Evolutionary conservation across 805 yeast species (phyloP), one percentile per base, ranked within the genome.

Genomic region (Nakazawaea wyomingensis): DNA sequence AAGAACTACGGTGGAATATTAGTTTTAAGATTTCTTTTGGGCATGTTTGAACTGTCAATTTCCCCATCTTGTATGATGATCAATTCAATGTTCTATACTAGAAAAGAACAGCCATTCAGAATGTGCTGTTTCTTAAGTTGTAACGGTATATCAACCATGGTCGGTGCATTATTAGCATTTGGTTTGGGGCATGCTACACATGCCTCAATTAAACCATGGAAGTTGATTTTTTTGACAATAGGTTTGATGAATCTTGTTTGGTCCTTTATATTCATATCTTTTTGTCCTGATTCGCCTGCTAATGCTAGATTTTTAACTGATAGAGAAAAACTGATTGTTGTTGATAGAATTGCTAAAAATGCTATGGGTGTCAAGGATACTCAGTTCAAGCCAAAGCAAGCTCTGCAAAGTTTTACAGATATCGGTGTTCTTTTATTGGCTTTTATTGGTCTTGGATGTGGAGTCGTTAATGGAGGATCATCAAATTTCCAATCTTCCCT

Each of bases 161-260:
- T 62, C 31, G 56, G 44, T 37, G 52, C 54, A 34, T 53, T 54
- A 14, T 27, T 54, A 13, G 44, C 57, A 8, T 64, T 52, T 44
- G 66, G 66, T 3, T 46, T 64, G 22, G 68, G 65, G 13, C 62
- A 58, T 43, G 62, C 57, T 4, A 48, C 54, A 11, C 24, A 32
- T 14, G 45, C 41, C 7, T 26, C 37, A 16, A 62, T 67, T 11
- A 41, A 45, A 3, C 70, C 80, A n/a, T 79, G 84, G 84, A 81
- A 76, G 56, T 75, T 78, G 37, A 69, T 78, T 60, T 79, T 76
- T 55, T 52, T 78, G 14, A 69, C 75, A 4, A 72, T 78, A 53
- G 85, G 85, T 7, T 38, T 74, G 2, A 53, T 76, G 13, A 79
- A 84, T 3, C 57, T 75, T 3, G 35, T 60, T 2, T 76, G 75